Evolutionary conservation across 768 basidiomycete genomes (phyloP), one percentile per base, ranked within the genome.

Genomic region (Kockovaella imperatae): DNA sequence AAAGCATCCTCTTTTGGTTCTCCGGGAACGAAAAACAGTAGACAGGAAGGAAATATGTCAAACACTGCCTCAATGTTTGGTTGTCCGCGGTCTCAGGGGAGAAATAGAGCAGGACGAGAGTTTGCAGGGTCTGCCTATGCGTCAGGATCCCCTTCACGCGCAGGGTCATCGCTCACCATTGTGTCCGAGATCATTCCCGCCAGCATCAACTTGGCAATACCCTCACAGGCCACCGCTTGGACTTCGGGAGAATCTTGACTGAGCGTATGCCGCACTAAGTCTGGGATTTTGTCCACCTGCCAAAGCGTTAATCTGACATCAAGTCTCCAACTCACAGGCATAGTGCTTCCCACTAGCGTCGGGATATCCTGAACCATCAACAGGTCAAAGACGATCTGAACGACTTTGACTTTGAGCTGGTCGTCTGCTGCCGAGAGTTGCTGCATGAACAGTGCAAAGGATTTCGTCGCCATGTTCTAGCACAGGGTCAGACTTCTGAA

Each of bases 341-440:
- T 65, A 25, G 62, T 58, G 26, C 58, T 60, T 5, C 54, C 53
- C 14, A 68, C 57, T n/a, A 70, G 44, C n/a, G 29, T 44, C 28
- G 77, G 77, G 35, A 74, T 76, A 48, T 86, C 83, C 53, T 93
- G 83, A 0, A 86, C 80, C 81, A 89, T 89, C 44, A 91, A 72
- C 30, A 88, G 76, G 68, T 95, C 90, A 59, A 93, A 87, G 3
- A 89, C 68, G 47, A 84, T 78, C 59, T 87, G 80, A n/a, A 87
- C 70, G n/a, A 86, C 76, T 39, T 77, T 79, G 10, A 80, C 70
- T 71, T 80, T 83, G 56, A 89, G 76, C 0, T 76, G 73, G 29
- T 83, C 81, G 0, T 84, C 79, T 0, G 81, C 77, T 2, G 73
- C 65, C 40, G 86, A 73, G 1, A 86, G 74, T 69, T 91, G 88